phyloP scores from a whole-genome alignment of 2,329 filamentous ascomycete species.

The Leptodontidium sp. region DNA sequence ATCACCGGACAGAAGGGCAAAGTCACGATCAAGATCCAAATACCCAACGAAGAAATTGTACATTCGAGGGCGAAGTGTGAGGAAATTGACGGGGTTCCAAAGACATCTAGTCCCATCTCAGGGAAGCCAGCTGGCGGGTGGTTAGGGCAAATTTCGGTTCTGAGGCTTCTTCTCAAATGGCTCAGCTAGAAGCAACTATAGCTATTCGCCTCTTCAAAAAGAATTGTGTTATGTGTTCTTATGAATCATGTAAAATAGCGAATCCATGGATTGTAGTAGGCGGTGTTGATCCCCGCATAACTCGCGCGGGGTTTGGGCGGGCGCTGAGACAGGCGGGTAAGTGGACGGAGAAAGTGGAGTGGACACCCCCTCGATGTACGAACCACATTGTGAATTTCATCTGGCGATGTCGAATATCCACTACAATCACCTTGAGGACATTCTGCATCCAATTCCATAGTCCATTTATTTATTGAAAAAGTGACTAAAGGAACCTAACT shows the following conservation, averaged over 20 bases:
- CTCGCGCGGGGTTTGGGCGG: no score
- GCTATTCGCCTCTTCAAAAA: no score
- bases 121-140: background rate
- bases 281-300: no score
- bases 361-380: background rate
- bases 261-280: no score
- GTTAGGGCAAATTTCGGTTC: conserved; percentile 5
- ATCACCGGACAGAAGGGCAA: conserved; percentile 10
- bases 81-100: background rate
- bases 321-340: background rate
- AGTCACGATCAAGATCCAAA: background rate
- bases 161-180: conserved; percentile 11
- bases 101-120: no score
- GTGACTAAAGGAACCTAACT: no score
- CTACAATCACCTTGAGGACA: background rate
- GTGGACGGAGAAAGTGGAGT: background rate
- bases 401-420: background rate
- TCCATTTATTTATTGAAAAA: no score
- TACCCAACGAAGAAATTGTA: no score
- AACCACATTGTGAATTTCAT: background rate
- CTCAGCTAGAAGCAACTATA: background rate
- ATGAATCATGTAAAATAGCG: no score
- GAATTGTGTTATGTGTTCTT: no score
- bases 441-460: background rate
- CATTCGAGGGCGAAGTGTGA: background rate